Evolutionary conservation across 2,329 filamentous ascomycete genomes (phyloP).

Genomic region (Diaporthe vaccinii): DNA sequence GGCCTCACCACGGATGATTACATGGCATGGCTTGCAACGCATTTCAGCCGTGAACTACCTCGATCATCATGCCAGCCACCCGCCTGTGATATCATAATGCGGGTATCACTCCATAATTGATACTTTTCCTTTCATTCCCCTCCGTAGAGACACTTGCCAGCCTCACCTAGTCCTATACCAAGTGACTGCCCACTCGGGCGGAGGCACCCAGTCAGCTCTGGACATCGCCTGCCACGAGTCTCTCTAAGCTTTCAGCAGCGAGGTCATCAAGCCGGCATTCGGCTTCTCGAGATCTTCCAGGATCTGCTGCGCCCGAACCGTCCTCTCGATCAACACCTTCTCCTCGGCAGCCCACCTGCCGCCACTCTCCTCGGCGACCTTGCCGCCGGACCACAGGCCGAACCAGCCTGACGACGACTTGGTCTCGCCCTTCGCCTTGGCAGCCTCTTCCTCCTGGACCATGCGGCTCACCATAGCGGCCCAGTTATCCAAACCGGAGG

Average conservation of each 20-base stretch:
- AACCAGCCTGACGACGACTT: conserved; percentile 52
- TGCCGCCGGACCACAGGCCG: conserved; percentile 55
- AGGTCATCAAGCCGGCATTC: conserved; percentile 5
- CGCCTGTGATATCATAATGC: neutral
- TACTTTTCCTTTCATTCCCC: neutral
- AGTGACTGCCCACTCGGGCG: neutral
- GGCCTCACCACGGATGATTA: neutral
- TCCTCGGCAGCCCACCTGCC: conserved; percentile 67
- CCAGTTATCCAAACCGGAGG: conserved; percentile 86
- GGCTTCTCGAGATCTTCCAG: conserved; percentile 60
- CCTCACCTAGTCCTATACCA: neutral
- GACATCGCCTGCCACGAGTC: conserved; percentile 1
- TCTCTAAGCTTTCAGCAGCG: conserved; percentile 41
- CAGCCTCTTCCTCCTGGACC: conserved; percentile 62
- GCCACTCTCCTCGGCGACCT: conserved; percentile 53
- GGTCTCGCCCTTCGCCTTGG: conserved; percentile 49
- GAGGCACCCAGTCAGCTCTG: neutral
- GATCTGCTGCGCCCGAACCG: conserved; percentile 64
- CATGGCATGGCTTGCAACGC: neutral
- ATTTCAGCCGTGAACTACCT: neutral
- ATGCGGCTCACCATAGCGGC: conserved; percentile 80
- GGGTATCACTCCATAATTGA: neutral
- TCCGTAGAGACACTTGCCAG: neutral
- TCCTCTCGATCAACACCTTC: conserved; percentile 66
- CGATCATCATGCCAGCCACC: neutral